Conservation (phyloP, 176 grass and related monocot genomes). For the Pontederia crassipes region DNA sequence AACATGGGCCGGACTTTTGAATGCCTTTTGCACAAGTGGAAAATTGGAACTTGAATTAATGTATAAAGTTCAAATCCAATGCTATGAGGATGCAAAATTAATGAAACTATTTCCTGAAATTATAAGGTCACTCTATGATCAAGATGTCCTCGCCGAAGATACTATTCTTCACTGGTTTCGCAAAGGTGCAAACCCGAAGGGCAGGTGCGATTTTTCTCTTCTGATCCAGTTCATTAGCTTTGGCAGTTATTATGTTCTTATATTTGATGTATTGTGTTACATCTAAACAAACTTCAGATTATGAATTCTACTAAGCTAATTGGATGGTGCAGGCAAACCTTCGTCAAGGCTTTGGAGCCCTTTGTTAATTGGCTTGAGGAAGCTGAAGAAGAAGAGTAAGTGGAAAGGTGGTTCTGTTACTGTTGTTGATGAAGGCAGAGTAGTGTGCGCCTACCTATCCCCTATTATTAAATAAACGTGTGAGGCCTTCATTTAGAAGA, state of each 20-base stretch:
- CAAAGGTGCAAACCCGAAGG: conserved; percentile 85
- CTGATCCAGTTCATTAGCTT: neutral
- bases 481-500: too few relatives aligned
- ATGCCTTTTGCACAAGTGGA: conserved; percentile 82
- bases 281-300: neutral
- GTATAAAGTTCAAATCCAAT: conserved; percentile 83
- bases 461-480: too few relatives aligned
- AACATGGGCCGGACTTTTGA: conserved; percentile 69
- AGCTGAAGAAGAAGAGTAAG: conserved; percentile 15
- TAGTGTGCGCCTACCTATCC: neutral
- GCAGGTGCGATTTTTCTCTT: conserved; percentile 34
- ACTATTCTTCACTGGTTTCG: conserved; percentile 84
- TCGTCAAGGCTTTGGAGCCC: conserved; percentile 6
- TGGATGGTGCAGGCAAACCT: conserved; percentile 9
- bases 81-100: conserved; percentile 84
- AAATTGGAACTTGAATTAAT: conserved; percentile 79
- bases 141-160: conserved; percentile 90
- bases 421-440: neutral
- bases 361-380: conserved; percentile 16
- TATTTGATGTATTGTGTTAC: neutral
- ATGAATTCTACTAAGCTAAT: neutral
- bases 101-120: conserved; percentile 96
- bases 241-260: neutral
- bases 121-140: conserved; percentile 76
- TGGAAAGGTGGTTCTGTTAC: neutral